Conservation (phyloP, 495 filamentous ascomycete genomes). For the Aspergillus taichungensis region DNA sequence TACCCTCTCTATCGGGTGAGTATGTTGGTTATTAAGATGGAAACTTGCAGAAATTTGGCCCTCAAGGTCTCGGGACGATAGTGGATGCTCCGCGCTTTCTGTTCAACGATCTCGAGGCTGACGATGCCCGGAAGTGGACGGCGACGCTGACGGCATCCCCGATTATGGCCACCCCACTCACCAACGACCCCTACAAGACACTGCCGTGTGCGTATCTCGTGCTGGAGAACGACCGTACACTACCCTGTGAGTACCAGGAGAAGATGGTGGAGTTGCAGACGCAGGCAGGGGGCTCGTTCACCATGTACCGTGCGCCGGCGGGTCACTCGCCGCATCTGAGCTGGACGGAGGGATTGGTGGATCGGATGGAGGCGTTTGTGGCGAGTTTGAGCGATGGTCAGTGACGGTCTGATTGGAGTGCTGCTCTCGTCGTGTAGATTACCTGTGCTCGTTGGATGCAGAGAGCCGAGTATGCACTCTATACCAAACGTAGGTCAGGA, state of each 20-base stretch:
- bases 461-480: too few relatives aligned
- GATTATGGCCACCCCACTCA: constrained; percentile 14
- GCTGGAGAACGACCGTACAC: constrained; percentile 15
- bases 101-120: constrained; percentile 17
- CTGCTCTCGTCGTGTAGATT: too few relatives aligned
- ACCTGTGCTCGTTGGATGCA: too few relatives aligned
- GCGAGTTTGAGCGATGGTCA: too few relatives aligned
- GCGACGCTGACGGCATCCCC: constrained; percentile 27
- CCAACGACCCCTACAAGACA: constrained; percentile 22
- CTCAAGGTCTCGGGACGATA: constrained; percentile 11
- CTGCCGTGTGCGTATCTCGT: constrained; percentile 29
- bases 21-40: neutral
- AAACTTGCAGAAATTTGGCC: constrained; percentile 13
- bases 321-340: constrained; percentile 22
- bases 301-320: constrained; percentile 14
- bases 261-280: constrained; percentile 18
- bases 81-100: constrained; percentile 12
- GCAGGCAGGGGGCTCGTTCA: constrained; percentile 8
- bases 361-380: neutral
- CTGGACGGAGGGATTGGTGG: constrained; percentile 15
- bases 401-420: too few relatives aligned
- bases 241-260: constrained; percentile 22
- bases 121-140: constrained; percentile 14
- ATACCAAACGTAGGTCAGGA: too few relatives aligned
- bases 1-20: neutral